Evolutionary conservation across 148 eudicot species (phyloP).

Genomic region (Heliamphora exappendiculata): DNA sequence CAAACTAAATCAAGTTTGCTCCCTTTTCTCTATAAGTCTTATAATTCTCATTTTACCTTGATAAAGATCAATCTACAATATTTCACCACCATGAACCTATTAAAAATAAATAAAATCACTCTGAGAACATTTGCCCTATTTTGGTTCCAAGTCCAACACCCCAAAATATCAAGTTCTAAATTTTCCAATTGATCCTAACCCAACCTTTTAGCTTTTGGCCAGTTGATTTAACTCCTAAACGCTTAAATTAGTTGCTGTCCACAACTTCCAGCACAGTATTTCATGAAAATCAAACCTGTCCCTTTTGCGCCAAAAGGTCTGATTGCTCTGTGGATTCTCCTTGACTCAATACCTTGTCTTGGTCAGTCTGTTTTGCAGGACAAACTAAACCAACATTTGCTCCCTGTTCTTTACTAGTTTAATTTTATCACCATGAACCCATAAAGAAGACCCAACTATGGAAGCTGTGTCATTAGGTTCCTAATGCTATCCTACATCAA

Average conservation of each 20-base stretch:
- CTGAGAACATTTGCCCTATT: too few species aligned
- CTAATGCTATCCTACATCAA: background rate
- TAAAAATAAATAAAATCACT: too few species aligned
- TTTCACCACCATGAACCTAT: background rate
- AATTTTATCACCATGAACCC: background rate
- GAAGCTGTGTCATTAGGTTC: background rate
- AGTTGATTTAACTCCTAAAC: background rate
- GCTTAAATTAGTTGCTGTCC: background rate
- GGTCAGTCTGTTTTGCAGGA: too few species aligned
- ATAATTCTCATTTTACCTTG: background rate
- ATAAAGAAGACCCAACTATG: background rate
- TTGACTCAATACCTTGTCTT: too few species aligned
- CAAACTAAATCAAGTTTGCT: background rate
- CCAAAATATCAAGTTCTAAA: too few species aligned
- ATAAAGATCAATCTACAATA: background rate
- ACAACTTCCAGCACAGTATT: background rate
- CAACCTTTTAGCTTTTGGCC: background rate
- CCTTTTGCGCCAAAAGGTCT: too few species aligned
- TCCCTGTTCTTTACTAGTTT: too few species aligned
- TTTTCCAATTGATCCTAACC: background rate
- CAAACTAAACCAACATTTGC: too few species aligned
- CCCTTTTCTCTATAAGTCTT: background rate
- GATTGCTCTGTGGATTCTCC: too few species aligned
- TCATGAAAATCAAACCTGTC: background rate
- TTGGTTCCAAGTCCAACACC: too few species aligned